A percentile compares a stretch with the other conserved stretches of the same genome.
Evolutionary conservation across 2,329 filamentous ascomycete species (phyloP).

Genomic region (Fusarium marasasianum): DNA sequence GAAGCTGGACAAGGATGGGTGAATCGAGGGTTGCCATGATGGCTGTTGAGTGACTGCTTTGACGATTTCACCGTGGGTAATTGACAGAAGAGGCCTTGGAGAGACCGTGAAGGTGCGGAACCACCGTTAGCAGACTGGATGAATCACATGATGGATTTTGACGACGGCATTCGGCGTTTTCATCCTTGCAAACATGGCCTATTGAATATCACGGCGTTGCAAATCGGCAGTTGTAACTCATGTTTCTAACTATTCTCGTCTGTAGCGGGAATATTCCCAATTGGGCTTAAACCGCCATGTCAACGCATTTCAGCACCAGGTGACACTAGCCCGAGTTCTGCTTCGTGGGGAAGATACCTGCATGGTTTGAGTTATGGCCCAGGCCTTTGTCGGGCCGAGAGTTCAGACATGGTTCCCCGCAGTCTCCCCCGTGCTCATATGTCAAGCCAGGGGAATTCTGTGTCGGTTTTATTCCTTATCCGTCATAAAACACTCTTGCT

Average conservation of each 20-base stretch:
- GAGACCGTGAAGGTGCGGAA: not conserved
- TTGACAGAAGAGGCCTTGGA: not conserved
- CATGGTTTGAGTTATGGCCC: not conserved
- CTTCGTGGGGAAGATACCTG: not conserved
- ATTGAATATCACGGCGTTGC: not conserved
- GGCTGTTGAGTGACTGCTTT: not conserved
- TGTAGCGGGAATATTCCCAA: not conserved
- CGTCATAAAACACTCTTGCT: not conserved
- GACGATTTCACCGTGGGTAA: not conserved
- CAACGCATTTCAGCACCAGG: not conserved
- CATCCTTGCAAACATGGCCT: not conserved
- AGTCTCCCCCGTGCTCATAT: not conserved
- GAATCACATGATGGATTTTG: not conserved
- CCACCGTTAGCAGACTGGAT: not conserved
- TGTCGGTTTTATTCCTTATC: not conserved
- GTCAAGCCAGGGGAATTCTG: not conserved
- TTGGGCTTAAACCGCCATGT: too few species aligned
- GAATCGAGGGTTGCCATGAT: not conserved
- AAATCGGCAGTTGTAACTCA: not conserved
- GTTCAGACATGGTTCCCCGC: not conserved
- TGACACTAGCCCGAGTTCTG: not conserved
- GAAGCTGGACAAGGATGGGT: not conserved
- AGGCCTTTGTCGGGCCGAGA: not conserved
- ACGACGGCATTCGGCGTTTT: not conserved
- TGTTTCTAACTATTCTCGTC: not conserved